phyloP scores from a whole-genome alignment of 805 yeast species.

The Spathaspora sp. region DNA sequence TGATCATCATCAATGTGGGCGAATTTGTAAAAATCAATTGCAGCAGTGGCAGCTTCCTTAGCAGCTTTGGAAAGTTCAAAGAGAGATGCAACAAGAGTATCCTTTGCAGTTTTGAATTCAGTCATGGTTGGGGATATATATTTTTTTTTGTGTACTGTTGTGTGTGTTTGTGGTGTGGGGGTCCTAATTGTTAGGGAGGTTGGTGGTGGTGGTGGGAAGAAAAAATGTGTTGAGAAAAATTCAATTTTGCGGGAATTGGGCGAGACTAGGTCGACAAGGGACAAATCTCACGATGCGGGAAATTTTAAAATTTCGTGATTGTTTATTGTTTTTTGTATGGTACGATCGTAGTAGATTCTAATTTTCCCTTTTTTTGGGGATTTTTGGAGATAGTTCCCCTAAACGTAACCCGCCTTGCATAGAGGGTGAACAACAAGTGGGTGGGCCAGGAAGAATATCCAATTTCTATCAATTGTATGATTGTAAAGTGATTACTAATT shows the following conservation, averaged over 20 bases:
- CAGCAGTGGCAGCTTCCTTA: constrained; percentile 75
- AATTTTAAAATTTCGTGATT: background rate
- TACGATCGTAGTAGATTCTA: background rate
- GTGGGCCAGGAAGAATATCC: background rate
- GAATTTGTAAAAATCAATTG: constrained; percentile 69
- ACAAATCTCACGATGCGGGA: background rate
- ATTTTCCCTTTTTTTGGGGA: background rate
- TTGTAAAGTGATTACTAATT: no score
- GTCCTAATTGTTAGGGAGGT: background rate
- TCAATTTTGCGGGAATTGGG: background rate
- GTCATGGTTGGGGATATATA: constrained; percentile 10
- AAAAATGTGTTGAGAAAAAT: background rate
- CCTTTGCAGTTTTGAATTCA: constrained; percentile 19
- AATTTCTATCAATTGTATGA: no score
- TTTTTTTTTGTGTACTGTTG: constrained; percentile 1
- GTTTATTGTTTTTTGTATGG: background rate
- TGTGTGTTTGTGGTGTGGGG: background rate
- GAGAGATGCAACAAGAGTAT: constrained; percentile 60
- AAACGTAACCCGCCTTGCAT: background rate
- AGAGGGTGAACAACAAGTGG: no score
- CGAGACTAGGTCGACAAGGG: background rate
- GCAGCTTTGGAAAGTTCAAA: constrained; percentile 86
- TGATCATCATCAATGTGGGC: constrained; percentile 40
- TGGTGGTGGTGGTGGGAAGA: constrained; percentile 1
- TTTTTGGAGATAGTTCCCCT: background rate